Percentiles rank a stretch among this genome's conserved stretches.
Evolutionary conservation across 257 asterid genomes (phyloP).

Genomic region (Fraxinus anomala): DNA sequence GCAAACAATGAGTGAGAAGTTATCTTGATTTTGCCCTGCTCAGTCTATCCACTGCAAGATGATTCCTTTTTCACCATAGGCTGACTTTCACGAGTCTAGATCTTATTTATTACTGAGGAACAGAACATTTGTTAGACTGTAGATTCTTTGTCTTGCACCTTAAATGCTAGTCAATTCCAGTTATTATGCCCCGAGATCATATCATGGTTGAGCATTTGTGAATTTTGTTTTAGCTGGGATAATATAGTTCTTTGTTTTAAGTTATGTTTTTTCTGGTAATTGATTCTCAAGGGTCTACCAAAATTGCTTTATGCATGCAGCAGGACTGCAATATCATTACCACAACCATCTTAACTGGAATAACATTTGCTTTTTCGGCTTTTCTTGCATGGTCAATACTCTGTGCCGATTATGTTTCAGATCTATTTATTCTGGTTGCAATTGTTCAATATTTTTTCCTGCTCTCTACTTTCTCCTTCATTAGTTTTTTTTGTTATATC

Average conservation of each 20-base stretch:
- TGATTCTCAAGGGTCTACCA: background rate
- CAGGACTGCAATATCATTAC: background rate
- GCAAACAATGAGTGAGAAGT: background rate
- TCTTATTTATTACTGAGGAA: background rate
- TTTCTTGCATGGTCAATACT: background rate
- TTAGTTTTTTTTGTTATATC: too few species aligned
- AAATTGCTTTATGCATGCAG: background rate
- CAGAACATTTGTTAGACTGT: background rate
- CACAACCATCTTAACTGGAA: background rate
- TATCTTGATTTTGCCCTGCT: conserved; percentile 14
- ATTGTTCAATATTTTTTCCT: too few species aligned
- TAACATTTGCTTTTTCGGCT: background rate
- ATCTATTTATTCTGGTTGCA: background rate
- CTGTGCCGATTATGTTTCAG: background rate
- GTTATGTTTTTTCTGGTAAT: background rate
- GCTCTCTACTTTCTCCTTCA: background rate
- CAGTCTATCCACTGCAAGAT: conserved; percentile 3
- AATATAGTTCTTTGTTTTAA: background rate
- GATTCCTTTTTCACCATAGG: background rate
- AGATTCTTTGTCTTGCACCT: background rate
- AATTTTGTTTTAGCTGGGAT: background rate
- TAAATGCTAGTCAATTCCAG: background rate
- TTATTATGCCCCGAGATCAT: background rate
- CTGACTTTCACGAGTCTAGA: background rate
- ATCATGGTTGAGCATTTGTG: background rate